Percentiles rank a stretch among this genome's conserved stretches.
These are phyloP conservation scores for Citrus maxima DNA, from an alignment of 345 rosid genomes.

Conservation along the genomic window DNA sequence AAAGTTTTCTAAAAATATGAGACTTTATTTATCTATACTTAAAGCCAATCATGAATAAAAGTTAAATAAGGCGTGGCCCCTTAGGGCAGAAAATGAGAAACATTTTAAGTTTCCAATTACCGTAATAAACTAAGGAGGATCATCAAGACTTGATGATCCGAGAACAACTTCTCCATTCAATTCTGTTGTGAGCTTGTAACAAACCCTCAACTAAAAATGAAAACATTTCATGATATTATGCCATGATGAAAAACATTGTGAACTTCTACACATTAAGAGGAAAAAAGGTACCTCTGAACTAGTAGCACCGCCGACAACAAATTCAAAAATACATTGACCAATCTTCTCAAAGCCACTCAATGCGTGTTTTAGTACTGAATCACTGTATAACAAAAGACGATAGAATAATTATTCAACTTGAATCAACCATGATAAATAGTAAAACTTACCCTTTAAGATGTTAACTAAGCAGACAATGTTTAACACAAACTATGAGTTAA, in stretches of 20 bases:
- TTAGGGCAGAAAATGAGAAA: neutral
- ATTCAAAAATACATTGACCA: constrained; percentile 88
- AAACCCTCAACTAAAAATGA: constrained; percentile 67
- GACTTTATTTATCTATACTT: no score
- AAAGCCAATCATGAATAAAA: neutral
- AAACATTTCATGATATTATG: neutral
- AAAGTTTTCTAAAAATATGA: no score
- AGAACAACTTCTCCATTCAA: constrained; percentile 84
- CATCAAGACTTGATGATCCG: constrained; percentile 90
- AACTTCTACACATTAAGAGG: neutral
- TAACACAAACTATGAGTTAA: neutral
- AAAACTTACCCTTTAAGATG: neutral
- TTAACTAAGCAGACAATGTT: neutral
- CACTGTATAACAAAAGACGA: constrained; percentile 41
- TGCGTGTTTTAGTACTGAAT: constrained; percentile 77
- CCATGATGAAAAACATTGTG: neutral
- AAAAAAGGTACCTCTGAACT: constrained; percentile 76
- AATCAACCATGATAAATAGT: neutral
- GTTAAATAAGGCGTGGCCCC: neutral
- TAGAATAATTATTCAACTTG: neutral
- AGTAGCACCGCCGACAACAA: constrained; percentile 82
- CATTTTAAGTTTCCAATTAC: constrained; percentile 29
- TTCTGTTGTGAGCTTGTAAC: constrained; percentile 89
- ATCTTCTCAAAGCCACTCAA: constrained; percentile 85
- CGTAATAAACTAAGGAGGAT: constrained; percentile 93